These are phyloP conservation scores for Clitoria ternatea DNA, from an alignment of 306 rosid genomes.

Conservation along the genomic window DNA sequence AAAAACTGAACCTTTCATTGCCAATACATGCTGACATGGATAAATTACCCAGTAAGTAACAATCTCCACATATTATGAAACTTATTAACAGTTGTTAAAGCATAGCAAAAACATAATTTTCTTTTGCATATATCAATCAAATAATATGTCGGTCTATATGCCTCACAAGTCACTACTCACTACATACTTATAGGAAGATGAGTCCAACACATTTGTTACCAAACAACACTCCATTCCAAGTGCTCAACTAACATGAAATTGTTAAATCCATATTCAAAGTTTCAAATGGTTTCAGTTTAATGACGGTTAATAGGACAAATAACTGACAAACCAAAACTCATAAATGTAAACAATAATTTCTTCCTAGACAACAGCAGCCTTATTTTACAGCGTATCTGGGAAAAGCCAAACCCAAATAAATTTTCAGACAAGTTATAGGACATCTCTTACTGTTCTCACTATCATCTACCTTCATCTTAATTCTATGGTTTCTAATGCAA, in stretches of 20 bases:
- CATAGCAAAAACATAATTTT: neutral
- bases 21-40: neutral
- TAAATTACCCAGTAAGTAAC: neutral
- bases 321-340: conserved; percentile 8
- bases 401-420: conserved; percentile 22
- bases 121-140: neutral
- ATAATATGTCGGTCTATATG: conserved; percentile 4
- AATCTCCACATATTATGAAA: neutral
- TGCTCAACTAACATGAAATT: conserved; percentile 5
- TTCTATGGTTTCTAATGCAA: neutral
- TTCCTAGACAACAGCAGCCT: neutral
- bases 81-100: neutral
- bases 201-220: neutral
- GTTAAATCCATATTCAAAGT: conserved; percentile 9
- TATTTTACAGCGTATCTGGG: neutral
- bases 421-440: conserved; percentile 12
- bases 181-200: neutral
- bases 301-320: neutral
- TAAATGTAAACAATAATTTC: conserved; percentile 1
- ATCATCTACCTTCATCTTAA: conserved; percentile 13
- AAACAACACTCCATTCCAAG: neutral
- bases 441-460: conserved; percentile 8
- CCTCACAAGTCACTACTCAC: neutral
- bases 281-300: conserved; percentile 3
- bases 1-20: neutral